Conservation (phyloP, 768 basidiomycete genomes). For the Pleurotus salmoneostramineus region DNA sequence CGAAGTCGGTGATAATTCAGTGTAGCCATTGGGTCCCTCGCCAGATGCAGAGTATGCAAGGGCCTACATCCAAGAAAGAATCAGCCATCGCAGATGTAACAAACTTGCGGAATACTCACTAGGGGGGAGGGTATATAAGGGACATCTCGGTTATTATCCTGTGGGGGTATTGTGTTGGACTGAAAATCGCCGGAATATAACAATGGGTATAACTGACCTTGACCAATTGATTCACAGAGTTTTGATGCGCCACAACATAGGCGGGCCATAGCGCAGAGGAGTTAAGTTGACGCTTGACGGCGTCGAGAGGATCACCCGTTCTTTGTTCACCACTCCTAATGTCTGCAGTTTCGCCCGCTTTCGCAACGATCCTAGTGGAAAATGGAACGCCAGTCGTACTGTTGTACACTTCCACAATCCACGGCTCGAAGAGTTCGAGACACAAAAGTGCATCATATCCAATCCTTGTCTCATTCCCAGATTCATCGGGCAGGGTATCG, state of each 20-base stretch:
- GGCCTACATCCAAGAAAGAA: conserved; percentile 17
- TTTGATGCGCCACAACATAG: conserved; percentile 30
- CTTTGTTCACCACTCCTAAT: conserved; percentile 17
- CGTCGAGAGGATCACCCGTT: conserved; percentile 14
- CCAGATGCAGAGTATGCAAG: conserved; percentile 33
- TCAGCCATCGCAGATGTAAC: neutral
- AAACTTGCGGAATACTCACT: conserved; percentile 16
- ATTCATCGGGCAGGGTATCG: conserved; percentile 2
- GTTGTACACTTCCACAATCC: conserved; percentile 12
- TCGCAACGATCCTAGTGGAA: conserved; percentile 26
- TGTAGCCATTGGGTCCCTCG: conserved; percentile 32
- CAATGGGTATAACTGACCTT: conserved; percentile 19
- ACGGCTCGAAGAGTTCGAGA: conserved; percentile 12
- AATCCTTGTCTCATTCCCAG: conserved; percentile 7
- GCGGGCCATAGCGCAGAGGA: conserved; percentile 22
- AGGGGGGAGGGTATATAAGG: conserved; percentile 37
- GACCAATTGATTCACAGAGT: conserved; percentile 32
- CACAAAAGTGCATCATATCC: conserved; percentile 13
- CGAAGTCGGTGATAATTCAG: conserved; percentile 24
- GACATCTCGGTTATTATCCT: conserved; percentile 35
- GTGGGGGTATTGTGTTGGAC: neutral
- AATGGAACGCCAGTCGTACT: conserved; percentile 24
- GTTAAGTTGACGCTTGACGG: conserved; percentile 21
- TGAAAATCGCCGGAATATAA: neutral
- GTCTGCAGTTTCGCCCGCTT: conserved; percentile 22